These are phyloP conservation scores for Ramaria rubella DNA, from an alignment of 768 basidiomycete species.

Conservation along the genomic window DNA sequence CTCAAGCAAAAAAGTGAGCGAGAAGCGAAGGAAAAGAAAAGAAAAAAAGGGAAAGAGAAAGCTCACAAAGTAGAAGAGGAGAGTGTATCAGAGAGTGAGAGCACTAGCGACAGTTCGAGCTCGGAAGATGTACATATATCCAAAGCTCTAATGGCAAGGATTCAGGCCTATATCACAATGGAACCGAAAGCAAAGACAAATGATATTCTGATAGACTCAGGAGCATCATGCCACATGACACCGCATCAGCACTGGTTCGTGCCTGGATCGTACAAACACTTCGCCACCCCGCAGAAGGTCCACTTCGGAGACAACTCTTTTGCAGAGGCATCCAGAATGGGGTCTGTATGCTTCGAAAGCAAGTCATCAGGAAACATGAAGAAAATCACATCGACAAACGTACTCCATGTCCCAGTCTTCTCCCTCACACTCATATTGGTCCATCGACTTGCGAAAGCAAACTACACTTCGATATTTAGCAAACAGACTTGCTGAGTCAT, in stretches of 20 bases:
- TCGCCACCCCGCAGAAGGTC: slow-evolving; percentile 9
- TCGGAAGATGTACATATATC: not conserved
- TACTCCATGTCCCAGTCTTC: slow-evolving; percentile 12
- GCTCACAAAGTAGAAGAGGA: not conserved
- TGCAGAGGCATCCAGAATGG: slow-evolving; percentile 9
- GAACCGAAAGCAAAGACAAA: too few relatives aligned
- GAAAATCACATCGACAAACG: not conserved
- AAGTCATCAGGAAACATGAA: not conserved
- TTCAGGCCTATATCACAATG: too few relatives aligned
- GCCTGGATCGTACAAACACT: not conserved
- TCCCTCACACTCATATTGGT: slow-evolving; percentile 12
- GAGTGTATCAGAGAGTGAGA: not conserved
- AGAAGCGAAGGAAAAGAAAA: too few relatives aligned
- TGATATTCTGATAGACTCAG: too few relatives aligned
- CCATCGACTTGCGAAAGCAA: slow-evolving; percentile 3
- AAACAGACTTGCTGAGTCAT: not conserved
- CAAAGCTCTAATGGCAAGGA: not conserved
- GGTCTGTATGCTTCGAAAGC: slow-evolving; percentile 9
- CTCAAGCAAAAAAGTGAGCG: too few relatives aligned
- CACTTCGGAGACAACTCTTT: slow-evolving; percentile 13
- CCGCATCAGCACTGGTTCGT: not conserved
- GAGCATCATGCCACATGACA: not conserved
- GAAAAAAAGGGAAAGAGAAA: not conserved
- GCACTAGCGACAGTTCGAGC: not conserved
- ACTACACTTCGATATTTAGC: not conserved